A percentile compares a stretch with the other conserved stretches of the same genome.
These are phyloP conservation scores for Schwanniomyces occidentalis DNA, from an alignment of 805 yeast species.

Conservation along the genomic window DNA sequence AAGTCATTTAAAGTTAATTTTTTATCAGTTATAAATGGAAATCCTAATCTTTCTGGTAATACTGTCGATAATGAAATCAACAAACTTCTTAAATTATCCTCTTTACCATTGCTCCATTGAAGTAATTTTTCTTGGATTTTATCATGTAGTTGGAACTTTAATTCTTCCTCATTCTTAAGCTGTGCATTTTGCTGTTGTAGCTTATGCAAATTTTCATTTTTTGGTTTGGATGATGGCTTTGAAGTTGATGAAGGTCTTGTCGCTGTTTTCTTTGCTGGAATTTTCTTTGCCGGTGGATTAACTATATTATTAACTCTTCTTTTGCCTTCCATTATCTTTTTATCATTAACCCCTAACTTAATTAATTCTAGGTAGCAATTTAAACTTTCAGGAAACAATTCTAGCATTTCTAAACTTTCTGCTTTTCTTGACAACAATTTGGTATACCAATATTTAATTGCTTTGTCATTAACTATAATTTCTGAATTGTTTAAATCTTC, in stretches of 20 bases:
- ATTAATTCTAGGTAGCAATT: slow-evolving; percentile 61
- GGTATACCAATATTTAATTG: slow-evolving; percentile 68
- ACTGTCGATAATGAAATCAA: slow-evolving; percentile 67
- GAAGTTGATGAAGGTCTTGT: slow-evolving; percentile 7
- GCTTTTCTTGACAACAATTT: slow-evolving; percentile 73
- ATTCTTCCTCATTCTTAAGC: slow-evolving; percentile 48
- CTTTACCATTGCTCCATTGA: slow-evolving; percentile 73
- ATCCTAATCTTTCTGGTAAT: slow-evolving; percentile 44
- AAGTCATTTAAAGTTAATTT: slow-evolving; percentile 67
- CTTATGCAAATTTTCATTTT: slow-evolving; percentile 35
- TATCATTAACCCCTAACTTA: slow-evolving; percentile 61
- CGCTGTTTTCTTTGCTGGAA: slow-evolving; percentile 11
- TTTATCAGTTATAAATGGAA: slow-evolving; percentile 26
- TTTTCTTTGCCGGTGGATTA: slow-evolving; percentile 45
- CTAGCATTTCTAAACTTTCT: slow-evolving; percentile 80
- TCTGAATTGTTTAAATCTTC: slow-evolving; percentile 23
- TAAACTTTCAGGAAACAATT: slow-evolving; percentile 65
- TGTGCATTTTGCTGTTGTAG: slow-evolving; percentile 51
- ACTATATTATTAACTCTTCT: slow-evolving; percentile 71
- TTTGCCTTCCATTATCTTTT: slow-evolving; percentile 73
- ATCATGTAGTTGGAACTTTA: slow-evolving; percentile 61
- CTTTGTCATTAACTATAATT: slow-evolving; percentile 47
- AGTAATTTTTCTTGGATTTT: slow-evolving; percentile 53
- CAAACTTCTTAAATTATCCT: slow-evolving; percentile 76
- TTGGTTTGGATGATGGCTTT: slow-evolving; percentile 5